Evolutionary conservation across 805 yeast genomes (phyloP), one percentile per base, ranked within the genome.

Genomic region (Sugiyamaella floridensis): DNA sequence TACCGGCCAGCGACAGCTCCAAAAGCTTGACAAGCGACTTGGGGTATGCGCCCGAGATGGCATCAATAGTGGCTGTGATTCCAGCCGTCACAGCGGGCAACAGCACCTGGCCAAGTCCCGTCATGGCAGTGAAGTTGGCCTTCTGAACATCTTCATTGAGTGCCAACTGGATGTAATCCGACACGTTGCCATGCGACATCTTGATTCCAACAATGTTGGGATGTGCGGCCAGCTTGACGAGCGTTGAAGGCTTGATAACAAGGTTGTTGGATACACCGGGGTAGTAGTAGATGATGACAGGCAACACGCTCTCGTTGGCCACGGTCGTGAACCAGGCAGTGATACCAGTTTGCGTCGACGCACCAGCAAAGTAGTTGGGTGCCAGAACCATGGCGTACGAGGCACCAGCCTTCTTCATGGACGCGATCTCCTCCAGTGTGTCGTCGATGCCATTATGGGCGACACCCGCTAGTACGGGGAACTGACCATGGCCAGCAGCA

Each of bases 101-200:
- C 37, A 79, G 64, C 42, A 76, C 64, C 60, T 78, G 81, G 28
- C 81, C 81, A 16, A 77, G 67, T 14, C 83, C 83, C 8, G 80
- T 73, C 58, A 76, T 71, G 37, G 72, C 63, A 28, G 63, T 54
- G 67, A 79, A 79, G 57, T 74, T 67, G 56, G 70, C 71, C 29
- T 63, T 59, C 47, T 61, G 58, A 51, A 76, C 70, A 41, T 65
- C 68, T 43, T 73, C 71, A 59, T 73, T 71, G 22, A 71, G 66
- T 1, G 78, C 78, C 42, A 79, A 67, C 54, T 74, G 64, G 26
- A 75, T 68, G 60, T 76, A 76, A 48, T 72, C 72, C 19, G 79
- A 68, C 40, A 78, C 72, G 60, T 79, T 78, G 32, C 75, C 77
- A 61, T 78, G 78, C 5, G 81, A 73, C 55, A 78, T 66, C 65